Percentiles rank a stretch among this genome's conserved stretches.
phyloP scores from a whole-genome alignment of 2,329 filamentous ascomycete species.

The Claviceps cyperi region DNA sequence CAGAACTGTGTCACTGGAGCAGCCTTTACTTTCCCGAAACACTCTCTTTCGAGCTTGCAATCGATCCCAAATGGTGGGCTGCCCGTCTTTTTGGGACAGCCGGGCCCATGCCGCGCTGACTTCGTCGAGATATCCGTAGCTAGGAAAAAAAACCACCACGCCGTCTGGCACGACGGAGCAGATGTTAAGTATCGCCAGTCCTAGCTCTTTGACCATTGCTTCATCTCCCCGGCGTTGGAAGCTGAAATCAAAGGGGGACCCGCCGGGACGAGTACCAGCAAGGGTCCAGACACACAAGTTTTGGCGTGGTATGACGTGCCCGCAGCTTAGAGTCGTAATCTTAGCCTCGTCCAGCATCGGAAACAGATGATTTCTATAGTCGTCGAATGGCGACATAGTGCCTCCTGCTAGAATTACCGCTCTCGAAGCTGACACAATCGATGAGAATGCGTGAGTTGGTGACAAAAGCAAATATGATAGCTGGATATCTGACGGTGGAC shows the following conservation, averaged over 20 bases:
- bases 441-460: slow-evolving; percentile 79
- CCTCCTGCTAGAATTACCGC: slow-evolving; percentile 86
- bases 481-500: slow-evolving; percentile 31
- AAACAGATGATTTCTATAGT: slow-evolving; percentile 78
- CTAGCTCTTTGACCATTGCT: slow-evolving; percentile 59
- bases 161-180: slow-evolving; percentile 70
- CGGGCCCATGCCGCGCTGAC: slow-evolving; percentile 47
- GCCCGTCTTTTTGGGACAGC: slow-evolving; percentile 19
- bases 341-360: slow-evolving; percentile 50
- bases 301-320: slow-evolving; percentile 75
- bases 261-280: slow-evolving; percentile 24
- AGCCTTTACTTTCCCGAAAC: slow-evolving; percentile 42
- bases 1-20: slow-evolving; percentile 54
- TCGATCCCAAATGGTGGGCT: slow-evolving; percentile 41
- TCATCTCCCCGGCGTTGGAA: slow-evolving; percentile 62
- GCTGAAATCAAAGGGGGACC: slow-evolving; percentile 65
- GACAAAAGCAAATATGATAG: slow-evolving; percentile 83
- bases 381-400: slow-evolving; percentile 93
- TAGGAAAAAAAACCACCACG: slow-evolving; percentile 89
- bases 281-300: slow-evolving; percentile 73
- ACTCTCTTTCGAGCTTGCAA: slow-evolving; percentile 45
- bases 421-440: slow-evolving; percentile 69
- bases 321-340: slow-evolving; percentile 76
- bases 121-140: slow-evolving; percentile 76
- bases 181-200: slow-evolving; percentile 55